Evolutionary conservation across 371 early-diverging fungal genomes (phyloP).

Genomic region (Chytridium lagenaria): DNA sequence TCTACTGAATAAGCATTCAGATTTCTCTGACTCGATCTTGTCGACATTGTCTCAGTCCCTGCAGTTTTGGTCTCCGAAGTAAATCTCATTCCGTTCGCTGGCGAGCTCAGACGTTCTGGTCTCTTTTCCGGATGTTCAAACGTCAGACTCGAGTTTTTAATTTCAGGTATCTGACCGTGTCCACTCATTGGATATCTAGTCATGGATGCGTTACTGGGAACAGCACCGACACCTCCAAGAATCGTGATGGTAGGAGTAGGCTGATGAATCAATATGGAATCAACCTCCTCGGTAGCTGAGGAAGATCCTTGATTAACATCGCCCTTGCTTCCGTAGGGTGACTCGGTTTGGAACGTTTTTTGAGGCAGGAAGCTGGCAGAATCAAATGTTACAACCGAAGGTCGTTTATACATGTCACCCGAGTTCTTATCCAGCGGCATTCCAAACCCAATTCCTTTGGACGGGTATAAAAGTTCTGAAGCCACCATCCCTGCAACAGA

Average conservation of each 20-base stretch:
- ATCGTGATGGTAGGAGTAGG: background rate
- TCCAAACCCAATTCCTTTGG: background rate
- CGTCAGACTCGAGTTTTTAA: too few species aligned
- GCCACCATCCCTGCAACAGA: background rate
- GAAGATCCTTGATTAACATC: background rate
- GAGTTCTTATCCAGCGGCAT: background rate
- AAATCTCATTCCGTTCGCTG: too few species aligned
- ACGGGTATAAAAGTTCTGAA: constrained; percentile 1
- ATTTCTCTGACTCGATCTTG: too few species aligned
- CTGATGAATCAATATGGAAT: background rate
- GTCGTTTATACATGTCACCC: background rate
- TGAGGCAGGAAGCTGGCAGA: background rate
- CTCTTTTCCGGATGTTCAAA: too few species aligned
- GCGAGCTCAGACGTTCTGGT: too few species aligned
- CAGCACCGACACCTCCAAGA: constrained; percentile 2
- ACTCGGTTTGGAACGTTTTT: background rate
- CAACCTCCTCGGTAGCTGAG: background rate
- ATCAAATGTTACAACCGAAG: constrained; percentile 10
- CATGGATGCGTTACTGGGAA: background rate
- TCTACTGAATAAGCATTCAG: background rate
- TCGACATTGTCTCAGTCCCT: too few species aligned
- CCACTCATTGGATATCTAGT: too few species aligned
- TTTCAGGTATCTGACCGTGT: too few species aligned
- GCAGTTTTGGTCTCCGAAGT: too few species aligned
- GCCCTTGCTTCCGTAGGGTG: background rate